Percentiles rank a stretch among this genome's conserved stretches.
These are phyloP conservation scores for Corynascus novoguineensis DNA, from an alignment of 495 filamentous ascomycete species.

Conservation along the genomic window DNA sequence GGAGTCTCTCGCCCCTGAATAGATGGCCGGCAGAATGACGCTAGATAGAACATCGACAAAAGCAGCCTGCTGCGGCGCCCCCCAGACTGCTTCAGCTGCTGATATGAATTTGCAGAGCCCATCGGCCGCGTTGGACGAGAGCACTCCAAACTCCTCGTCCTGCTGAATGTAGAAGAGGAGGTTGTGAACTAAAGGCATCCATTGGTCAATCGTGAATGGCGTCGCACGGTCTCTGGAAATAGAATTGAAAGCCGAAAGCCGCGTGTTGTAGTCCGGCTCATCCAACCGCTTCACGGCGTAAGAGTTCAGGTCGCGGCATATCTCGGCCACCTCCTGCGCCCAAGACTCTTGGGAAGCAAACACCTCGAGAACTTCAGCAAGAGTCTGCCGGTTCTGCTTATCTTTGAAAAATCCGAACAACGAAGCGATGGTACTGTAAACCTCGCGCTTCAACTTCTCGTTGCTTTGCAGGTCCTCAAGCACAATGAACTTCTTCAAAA, in stretches of 20 bases:
- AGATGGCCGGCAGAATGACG: conserved; percentile 68
- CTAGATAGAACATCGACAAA: conserved; percentile 49
- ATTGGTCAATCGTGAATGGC: conserved; percentile 65
- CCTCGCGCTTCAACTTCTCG: conserved; percentile 48
- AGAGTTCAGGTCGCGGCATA: conserved; percentile 79
- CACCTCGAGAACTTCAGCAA: conserved; percentile 65
- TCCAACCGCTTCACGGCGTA: conserved; percentile 61
- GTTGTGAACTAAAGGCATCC: conserved; percentile 86
- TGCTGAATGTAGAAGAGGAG: conserved; percentile 83
- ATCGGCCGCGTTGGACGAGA: conserved; percentile 74
- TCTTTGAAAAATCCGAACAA: conserved; percentile 87
- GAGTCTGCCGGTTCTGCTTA: conserved; percentile 59
- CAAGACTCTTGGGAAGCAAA: conserved; percentile 59
- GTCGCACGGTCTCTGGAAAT: conserved; percentile 55
- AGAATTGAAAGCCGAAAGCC: conserved; percentile 67
- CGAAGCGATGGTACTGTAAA: conserved; percentile 61
- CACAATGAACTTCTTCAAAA: conserved; percentile 60
- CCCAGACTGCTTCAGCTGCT: conserved; percentile 32
- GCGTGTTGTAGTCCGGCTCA: conserved; percentile 79
- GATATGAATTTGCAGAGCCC: conserved; percentile 77
- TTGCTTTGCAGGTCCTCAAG: conserved; percentile 66
- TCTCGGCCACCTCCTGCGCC: conserved; percentile 55
- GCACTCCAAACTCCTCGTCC: conserved; percentile 78
- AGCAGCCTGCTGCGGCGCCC: conserved; percentile 32
- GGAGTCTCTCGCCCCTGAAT: conserved; percentile 62